phyloP scores from a whole-genome alignment of 805 yeast genomes.

The Candida cerambycidarum region DNA sequence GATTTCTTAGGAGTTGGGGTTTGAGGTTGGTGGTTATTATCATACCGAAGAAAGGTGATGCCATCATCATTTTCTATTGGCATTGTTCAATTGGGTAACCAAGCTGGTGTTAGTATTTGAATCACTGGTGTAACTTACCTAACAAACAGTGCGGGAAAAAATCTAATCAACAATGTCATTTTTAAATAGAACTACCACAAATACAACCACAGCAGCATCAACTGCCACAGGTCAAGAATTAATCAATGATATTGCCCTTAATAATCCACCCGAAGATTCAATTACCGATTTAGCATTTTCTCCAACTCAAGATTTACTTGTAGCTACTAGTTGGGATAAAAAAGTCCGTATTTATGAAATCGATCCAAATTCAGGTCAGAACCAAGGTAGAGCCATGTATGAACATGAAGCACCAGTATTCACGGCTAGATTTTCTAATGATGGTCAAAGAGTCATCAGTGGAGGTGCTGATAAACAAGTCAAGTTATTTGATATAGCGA shows the following conservation, averaged over 20 bases:
- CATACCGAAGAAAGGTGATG: slow-evolving; percentile 9
- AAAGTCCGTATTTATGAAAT: slow-evolving; percentile 92
- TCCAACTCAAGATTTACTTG: slow-evolving; percentile 76
- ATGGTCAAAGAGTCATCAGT: slow-evolving; percentile 83
- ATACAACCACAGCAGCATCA: slow-evolving; percentile 27
- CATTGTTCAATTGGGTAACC: too few species aligned
- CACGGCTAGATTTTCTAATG: slow-evolving; percentile 76
- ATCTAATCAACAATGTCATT: slow-evolving; percentile 40
- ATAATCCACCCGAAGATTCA: slow-evolving; percentile 90
- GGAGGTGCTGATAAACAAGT: slow-evolving; percentile 90
- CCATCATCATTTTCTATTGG: slow-evolving; percentile 1
- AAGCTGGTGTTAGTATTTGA: too few species aligned
- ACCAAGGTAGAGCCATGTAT: slow-evolving; percentile 85
- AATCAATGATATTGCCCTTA: slow-evolving; percentile 66
- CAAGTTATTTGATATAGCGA: slow-evolving; percentile 73
- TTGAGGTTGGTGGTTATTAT: neutral
- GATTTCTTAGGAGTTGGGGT: slow-evolving; percentile 2
- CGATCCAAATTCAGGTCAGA: slow-evolving; percentile 63
- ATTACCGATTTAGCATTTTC: slow-evolving; percentile 82
- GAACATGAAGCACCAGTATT: slow-evolving; percentile 90
- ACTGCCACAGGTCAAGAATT: slow-evolving; percentile 54
- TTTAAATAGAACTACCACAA: slow-evolving; percentile 21
- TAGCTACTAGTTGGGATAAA: slow-evolving; percentile 92
- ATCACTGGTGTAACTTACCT: too few species aligned
- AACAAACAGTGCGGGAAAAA: neutral